Conservation (phyloP, 192 early-diverging fungal species). For the Kappamyces sp. region DNA sequence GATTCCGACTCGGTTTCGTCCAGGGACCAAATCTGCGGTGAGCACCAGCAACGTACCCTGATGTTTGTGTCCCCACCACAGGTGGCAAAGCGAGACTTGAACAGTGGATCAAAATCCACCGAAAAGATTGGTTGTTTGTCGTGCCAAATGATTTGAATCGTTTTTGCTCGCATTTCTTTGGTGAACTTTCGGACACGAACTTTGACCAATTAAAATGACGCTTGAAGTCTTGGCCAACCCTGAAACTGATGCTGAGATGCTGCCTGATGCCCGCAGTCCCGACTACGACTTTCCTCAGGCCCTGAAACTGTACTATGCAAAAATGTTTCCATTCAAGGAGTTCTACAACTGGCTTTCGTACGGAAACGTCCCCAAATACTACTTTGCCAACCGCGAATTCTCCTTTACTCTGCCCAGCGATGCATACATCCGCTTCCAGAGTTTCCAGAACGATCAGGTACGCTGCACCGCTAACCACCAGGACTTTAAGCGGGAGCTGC, state of each 20-base stretch:
- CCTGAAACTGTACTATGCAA: slow-evolving; percentile 65
- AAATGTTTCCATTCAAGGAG: slow-evolving; percentile 75
- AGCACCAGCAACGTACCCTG: slow-evolving; percentile 51
- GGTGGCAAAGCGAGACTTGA: slow-evolving; percentile 66
- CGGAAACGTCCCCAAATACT: slow-evolving; percentile 54
- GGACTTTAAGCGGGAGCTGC: slow-evolving; percentile 70
- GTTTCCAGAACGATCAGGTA: slow-evolving; percentile 56
- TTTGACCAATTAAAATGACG: no score
- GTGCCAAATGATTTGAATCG: slow-evolving; percentile 91
- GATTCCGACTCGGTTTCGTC: background rate
- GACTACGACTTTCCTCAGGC: background rate
- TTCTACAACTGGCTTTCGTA: slow-evolving; percentile 88
- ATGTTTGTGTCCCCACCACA: slow-evolving; percentile 87
- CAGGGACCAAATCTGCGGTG: slow-evolving; percentile 9
- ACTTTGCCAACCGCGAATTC: slow-evolving; percentile 86
- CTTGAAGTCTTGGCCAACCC: no score
- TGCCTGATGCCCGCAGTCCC: no score
- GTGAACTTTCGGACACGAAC: background rate
- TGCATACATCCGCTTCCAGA: slow-evolving; percentile 84
- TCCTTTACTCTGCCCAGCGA: slow-evolving; percentile 77
- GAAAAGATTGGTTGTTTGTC: slow-evolving; percentile 86
- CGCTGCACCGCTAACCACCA: background rate
- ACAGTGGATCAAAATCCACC: slow-evolving; percentile 72
- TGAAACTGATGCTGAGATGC: no score
- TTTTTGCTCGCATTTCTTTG: slow-evolving; percentile 56